Conservation (phyloP, 192 early-diverging fungal genomes). For the Oehlia diaphana region DNA sequence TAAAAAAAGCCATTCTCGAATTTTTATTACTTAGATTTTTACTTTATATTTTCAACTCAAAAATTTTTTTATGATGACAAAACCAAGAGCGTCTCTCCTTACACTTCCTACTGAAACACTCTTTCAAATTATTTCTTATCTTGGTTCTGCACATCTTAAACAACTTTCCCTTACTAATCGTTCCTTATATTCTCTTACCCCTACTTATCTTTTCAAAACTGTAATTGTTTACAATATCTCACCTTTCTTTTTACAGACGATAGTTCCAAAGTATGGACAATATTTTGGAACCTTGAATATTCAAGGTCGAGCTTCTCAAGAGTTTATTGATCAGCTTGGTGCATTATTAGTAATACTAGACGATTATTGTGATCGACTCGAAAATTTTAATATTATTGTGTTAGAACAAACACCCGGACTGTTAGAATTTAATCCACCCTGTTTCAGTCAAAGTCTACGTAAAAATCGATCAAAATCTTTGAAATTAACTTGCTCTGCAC, state of each 20-base stretch:
- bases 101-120: constrained; percentile 17
- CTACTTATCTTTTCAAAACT: not conserved
- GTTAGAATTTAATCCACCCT: constrained; percentile 12
- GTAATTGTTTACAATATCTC: constrained; percentile 12
- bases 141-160: constrained; percentile 12
- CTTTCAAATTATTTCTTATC: constrained; percentile 3
- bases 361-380: not conserved
- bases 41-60: too few species aligned
- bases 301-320: constrained; percentile 14
- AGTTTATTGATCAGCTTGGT: not conserved
- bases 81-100: constrained; percentile 2
- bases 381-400: constrained; percentile 14
- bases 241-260: not conserved
- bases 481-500: constrained; percentile 9
- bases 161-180: constrained; percentile 13
- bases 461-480: not conserved
- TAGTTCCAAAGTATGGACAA: constrained; percentile 5
- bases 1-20: too few species aligned
- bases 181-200: not conserved
- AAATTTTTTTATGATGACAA: not conserved
- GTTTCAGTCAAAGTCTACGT: not conserved
- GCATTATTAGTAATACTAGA: constrained; percentile 6
- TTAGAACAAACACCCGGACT: constrained; percentile 8
- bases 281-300: not conserved
- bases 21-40: too few species aligned